Base-by-base conservation (phyloP, 2,329 filamentous ascomycete genomes). In the Pestalotiopsis sp. region DNA sequence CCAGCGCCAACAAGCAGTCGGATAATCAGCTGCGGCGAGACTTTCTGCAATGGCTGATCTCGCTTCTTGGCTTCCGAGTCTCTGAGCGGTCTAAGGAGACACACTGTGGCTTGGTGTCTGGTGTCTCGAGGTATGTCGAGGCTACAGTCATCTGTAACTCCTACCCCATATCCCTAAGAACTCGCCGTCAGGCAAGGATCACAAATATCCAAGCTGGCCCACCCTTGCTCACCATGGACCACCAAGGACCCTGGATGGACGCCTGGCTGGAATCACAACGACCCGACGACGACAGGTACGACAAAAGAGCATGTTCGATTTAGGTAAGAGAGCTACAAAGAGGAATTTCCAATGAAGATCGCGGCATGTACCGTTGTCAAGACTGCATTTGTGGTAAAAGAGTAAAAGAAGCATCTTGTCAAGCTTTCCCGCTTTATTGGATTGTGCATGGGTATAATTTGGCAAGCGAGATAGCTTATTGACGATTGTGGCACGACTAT, bases 381-480 rank as follows among this genome's bases (percentile, higher is more conserved):
- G 23, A n/a, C 57, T 23, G 57, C 57, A 27, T 36, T 27, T 27
- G n/a, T 40, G n/a, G 36, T 36, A 36, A 36, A 36, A 36, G 7
- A 36, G 31, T 36, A 2, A 62, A 40, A 62, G 59, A 62, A 62
- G 59, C 59, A 62, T 62, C 27, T 38, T 40, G 59, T 36, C 59
- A 62, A 62, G 59, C 59, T 62, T 59, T 59, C 23, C 27, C 20
- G 57, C 13, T n/a, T 52, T 59, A 59, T 59, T 59, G 57, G 38
- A 36, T 62, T 62, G 5, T 62, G 5, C 27, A 59, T 59, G 57
- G 57, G 57, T 59, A 59, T 27, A 59, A 59, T 59, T 17, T 59
- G 57, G 27, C 57, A 59, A 59, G 57, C 57, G 57, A 59, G 12
- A 59, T 36, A 59, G 57, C 57, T 59, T 36, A 27, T 27, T 27